Base-by-base conservation (phyloP, 768 basidiomycete species). In the Suillus ampliporus region DNA sequence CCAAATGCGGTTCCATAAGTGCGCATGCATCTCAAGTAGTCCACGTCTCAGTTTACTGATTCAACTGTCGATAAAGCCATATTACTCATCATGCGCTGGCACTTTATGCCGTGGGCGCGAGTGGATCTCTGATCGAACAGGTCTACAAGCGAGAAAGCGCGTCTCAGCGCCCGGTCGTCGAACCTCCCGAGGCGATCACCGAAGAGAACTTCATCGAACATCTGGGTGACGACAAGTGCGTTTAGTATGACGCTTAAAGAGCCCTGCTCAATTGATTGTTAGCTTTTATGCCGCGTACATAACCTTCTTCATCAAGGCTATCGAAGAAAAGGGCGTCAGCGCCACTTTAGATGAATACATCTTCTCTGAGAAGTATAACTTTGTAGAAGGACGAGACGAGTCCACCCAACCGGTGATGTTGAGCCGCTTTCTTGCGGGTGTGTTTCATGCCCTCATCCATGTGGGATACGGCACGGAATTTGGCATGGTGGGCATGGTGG, bases 391-490 rank as follows among this genome's bases (percentile, higher is more conserved):
- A 14, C 26, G 28, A 41, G 35, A 28, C 71, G n/a, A 64, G 69
- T 34, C 19, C n/a, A 50, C 41, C 21, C 76, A 80, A 31, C 83
- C 83, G 6, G 70, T 78, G 58, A 85, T 89, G 83, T 68, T 88
- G 9, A 79, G 75, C 64, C 80, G 86, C 6, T 79, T 84, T 62
- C 57, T 86, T 23, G 76, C 78, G 4, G 84, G 84, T 5, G 68
- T 89, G 19, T 40, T 88, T 5, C 88, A 89, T 65, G 83, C 86
- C 0, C 46, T 87, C 54, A 88, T 89, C 43, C 84, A 87, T 69
- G 63, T 76, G 4, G 86, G 85, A 9, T 82, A 83, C 71, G 87
- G 85, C 5, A 68, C 79, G 3, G 88, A 89, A 70, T 88, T 89
- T 61, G 79, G 79, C 6, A 48, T 88, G 34, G 83, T 82, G 8